A percentile compares a stretch with the other conserved stretches of the same genome.
Conservation (phyloP, 2,329 filamentous ascomycete genomes). For the Talaromyces rugulosus region DNA sequence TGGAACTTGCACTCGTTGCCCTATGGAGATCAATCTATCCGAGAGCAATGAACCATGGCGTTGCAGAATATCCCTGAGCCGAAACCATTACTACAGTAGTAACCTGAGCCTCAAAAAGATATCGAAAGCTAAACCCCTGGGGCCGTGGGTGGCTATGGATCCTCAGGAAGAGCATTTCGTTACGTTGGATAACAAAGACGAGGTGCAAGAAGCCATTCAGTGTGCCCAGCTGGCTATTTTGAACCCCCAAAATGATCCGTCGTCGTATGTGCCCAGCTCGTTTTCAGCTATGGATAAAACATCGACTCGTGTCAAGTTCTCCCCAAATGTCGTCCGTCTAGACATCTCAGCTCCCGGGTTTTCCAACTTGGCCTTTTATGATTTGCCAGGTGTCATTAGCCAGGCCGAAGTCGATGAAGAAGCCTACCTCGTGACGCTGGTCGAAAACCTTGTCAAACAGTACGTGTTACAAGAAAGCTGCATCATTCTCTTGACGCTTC, state of each 20-base stretch:
- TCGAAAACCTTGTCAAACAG: conserved; percentile 63
- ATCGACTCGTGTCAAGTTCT: conserved; percentile 60
- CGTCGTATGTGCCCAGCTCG: conserved; percentile 52
- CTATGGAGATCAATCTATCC: conserved; percentile 71
- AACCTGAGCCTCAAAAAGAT: conserved; percentile 32
- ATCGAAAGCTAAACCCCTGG: conserved; percentile 56
- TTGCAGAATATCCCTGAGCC: conserved; percentile 63
- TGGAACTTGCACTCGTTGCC: conserved; percentile 75
- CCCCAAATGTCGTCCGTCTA: conserved; percentile 74
- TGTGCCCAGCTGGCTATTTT: conserved; percentile 75
- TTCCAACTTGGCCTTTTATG: conserved; percentile 75
- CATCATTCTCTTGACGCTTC: conserved; percentile 71
- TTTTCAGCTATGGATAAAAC: conserved; percentile 33
- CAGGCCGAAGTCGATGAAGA: conserved; percentile 62
- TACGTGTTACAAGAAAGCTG: conserved; percentile 68
- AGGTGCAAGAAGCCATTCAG: conserved; percentile 64
- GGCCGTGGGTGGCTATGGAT: conserved; percentile 58
- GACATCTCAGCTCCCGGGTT: conserved; percentile 69
- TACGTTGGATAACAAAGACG: conserved; percentile 54
- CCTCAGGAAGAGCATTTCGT: conserved; percentile 55
- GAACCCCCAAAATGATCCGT: conserved; percentile 56
- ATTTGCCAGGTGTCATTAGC: conserved; percentile 77
- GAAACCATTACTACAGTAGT: conserved; percentile 56
- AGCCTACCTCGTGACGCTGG: conserved; percentile 65
- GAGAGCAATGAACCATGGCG: conserved; percentile 55